phyloP scores from a whole-genome alignment of 2,329 filamentous ascomycete genomes.

The Cladophialophora bantiana region DNA sequence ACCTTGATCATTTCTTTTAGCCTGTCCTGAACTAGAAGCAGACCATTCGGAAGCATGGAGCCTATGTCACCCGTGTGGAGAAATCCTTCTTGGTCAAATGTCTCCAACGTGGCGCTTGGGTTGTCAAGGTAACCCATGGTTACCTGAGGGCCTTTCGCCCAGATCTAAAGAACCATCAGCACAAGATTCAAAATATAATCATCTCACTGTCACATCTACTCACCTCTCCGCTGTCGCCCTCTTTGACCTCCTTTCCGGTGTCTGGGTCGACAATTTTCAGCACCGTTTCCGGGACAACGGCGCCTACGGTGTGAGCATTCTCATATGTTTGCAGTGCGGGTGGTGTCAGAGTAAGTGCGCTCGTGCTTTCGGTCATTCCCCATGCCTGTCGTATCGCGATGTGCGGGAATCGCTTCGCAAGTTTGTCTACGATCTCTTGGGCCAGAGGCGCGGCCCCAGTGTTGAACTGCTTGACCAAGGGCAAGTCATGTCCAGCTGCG shows the following conservation, averaged over 20 bases:
- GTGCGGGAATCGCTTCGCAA: conserved; percentile 67
- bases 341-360: conserved; percentile 18
- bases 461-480: conserved; percentile 69
- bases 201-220: not conserved
- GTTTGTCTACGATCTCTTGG: conserved; percentile 71
- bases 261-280: conserved; percentile 63
- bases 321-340: conserved; percentile 18
- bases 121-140: conserved; percentile 74
- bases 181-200: not conserved
- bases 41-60: conserved; percentile 59
- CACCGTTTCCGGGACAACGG: conserved; percentile 61
- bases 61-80: conserved; percentile 71
- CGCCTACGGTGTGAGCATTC: conserved; percentile 25
- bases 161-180: conserved; percentile 1
- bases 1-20: conserved; percentile 38
- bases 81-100: conserved; percentile 66
- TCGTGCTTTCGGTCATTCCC: conserved; percentile 74
- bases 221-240: conserved; percentile 21
- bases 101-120: conserved; percentile 70
- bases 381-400: conserved; percentile 76
- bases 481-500: conserved; percentile 61
- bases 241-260: conserved; percentile 7
- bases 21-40: conserved; percentile 34
- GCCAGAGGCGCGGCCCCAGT: conserved; percentile 81
- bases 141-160: conserved; percentile 23